Evolutionary conservation across 2,329 filamentous ascomycete genomes (phyloP), one percentile per base, ranked within the genome.

Genomic region (Seiridium cupressi): DNA sequence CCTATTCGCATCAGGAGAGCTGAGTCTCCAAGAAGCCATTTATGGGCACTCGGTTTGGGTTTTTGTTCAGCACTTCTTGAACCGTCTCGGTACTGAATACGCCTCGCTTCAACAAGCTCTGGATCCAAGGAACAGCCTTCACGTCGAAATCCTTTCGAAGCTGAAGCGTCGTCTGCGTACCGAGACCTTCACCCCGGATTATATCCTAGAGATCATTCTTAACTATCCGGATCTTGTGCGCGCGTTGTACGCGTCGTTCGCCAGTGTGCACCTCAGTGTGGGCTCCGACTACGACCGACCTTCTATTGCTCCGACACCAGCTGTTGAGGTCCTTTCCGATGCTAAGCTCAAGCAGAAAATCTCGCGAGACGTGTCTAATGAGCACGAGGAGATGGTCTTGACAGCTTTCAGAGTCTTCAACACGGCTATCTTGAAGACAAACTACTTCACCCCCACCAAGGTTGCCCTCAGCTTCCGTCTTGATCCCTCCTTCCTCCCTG

Each of bases 351-450:
- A 91, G 75, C 87, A 90, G 55, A 81, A 89, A 66, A 95, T 97
- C 71, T 84, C 89, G 62, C 89, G 87, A 72, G 90, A 89, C n/a
- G 89, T 92, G 18, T 84, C 83, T 61, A 98, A 96, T 71, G 94
- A 99, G 79, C 93, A 99, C 77, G 93, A 99, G 72, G 90, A 94
- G 73, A 96, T 97, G 89, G 95, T 99, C 67, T 96, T 99, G 92
- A 92, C 88, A 47, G 92, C 93, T 13, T 98, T 99, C 86, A 88
- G 92, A 59, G 89, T 95, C 63, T 99, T 99, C 87, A 99, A 99
- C 81, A 88, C 86, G 60, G 87, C 91, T 51, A 89, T 98, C 51
- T 83, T 98, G 66, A 99, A 98, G 86, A 99, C 95, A 68, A 99
- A 99, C 81, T 97, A 96, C 82, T 89, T 88, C 73, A 99, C 95